These are phyloP conservation scores for Neonectria hederae DNA, from an alignment of 2,329 filamentous ascomycete genomes.

Conservation along the genomic window DNA sequence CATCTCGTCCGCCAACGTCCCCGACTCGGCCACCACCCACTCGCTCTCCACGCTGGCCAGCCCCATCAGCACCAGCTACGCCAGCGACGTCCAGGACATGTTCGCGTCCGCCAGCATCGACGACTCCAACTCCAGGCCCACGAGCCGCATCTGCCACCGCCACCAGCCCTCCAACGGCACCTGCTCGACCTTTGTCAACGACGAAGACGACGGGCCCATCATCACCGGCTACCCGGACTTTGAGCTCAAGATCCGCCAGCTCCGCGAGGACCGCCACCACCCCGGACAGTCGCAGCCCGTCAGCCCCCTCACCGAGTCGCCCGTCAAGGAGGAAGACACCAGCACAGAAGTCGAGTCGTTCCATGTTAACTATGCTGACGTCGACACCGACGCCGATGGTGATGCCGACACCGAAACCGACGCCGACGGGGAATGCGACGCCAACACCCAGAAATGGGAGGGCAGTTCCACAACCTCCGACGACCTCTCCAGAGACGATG, in stretches of 20 bases:
- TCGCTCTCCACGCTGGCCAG: slow-evolving; percentile 49
- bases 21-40: slow-evolving; percentile 51
- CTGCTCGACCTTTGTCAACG: slow-evolving; percentile 51
- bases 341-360: slow-evolving; percentile 32
- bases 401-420: neutral
- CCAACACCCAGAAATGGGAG: slow-evolving; percentile 28
- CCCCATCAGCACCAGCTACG: slow-evolving; percentile 49
- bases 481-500: slow-evolving; percentile 47
- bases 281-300: slow-evolving; percentile 21
- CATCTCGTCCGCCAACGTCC: slow-evolving; percentile 49
- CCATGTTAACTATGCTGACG: neutral
- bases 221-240: slow-evolving; percentile 42
- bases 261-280: slow-evolving; percentile 22
- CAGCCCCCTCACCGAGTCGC: slow-evolving; percentile 32
- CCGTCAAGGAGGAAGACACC: slow-evolving; percentile 33
- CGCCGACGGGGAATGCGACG: slow-evolving; percentile 21
- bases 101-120: slow-evolving; percentile 42
- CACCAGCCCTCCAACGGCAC: slow-evolving; percentile 48
- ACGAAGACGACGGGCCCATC: slow-evolving; percentile 46
- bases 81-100: slow-evolving; percentile 47
- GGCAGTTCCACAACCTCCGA: slow-evolving; percentile 39
- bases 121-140: slow-evolving; percentile 38
- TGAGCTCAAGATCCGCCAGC: slow-evolving; percentile 37
- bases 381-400: neutral
- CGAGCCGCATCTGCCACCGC: slow-evolving; percentile 46